Evolutionary conservation across 2,329 filamentous ascomycete species (phyloP).

Genomic region (Metarhizium robertsii): DNA sequence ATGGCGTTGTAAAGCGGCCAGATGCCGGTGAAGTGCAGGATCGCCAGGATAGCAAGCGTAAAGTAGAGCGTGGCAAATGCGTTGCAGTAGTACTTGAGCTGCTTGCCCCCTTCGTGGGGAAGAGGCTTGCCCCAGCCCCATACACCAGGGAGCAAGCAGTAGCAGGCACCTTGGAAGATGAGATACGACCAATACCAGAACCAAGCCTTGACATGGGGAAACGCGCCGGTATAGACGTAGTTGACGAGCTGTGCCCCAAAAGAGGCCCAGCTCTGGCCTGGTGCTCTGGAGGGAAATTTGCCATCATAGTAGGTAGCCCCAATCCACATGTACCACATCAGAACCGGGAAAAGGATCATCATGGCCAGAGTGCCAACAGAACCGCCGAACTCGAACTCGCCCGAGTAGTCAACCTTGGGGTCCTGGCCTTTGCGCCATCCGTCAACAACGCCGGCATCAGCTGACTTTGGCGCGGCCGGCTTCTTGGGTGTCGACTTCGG

Average conservation of each 20-base stretch:
- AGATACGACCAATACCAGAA: slow-evolving; percentile 92
- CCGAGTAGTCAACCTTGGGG: slow-evolving; percentile 53
- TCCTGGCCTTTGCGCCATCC: slow-evolving; percentile 52
- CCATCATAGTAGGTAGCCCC: slow-evolving; percentile 89
- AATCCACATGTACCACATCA: slow-evolving; percentile 99
- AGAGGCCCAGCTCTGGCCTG: slow-evolving; percentile 57
- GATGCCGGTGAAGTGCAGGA: slow-evolving; percentile 69
- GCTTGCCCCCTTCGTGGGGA: slow-evolving; percentile 70
- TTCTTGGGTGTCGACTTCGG: not conserved
- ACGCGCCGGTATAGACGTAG: slow-evolving; percentile 76
- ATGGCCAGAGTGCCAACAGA: slow-evolving; percentile 68
- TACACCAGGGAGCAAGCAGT: slow-evolving; percentile 79
- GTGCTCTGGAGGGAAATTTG: slow-evolving; percentile 58
- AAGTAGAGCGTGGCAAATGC: slow-evolving; percentile 80
- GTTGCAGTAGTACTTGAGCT: slow-evolving; percentile 91
- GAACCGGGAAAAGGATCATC: slow-evolving; percentile 85
- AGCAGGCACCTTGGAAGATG: slow-evolving; percentile 72
- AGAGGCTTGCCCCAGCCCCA: slow-evolving; percentile 84
- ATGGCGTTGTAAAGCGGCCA: slow-evolving; percentile 89
- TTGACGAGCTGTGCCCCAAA: slow-evolving; percentile 63
- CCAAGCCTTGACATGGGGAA: slow-evolving; percentile 76
- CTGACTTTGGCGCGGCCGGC: slow-evolving; percentile 9
- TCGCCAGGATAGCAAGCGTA: slow-evolving; percentile 62
- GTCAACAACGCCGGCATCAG: slow-evolving; percentile 27
- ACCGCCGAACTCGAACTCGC: slow-evolving; percentile 77